A percentile compares a stretch with the other conserved stretches of the same genome.
phyloP scores from a whole-genome alignment of 1,139 yeast genomes.

The Geotrichum europaeum region DNA sequence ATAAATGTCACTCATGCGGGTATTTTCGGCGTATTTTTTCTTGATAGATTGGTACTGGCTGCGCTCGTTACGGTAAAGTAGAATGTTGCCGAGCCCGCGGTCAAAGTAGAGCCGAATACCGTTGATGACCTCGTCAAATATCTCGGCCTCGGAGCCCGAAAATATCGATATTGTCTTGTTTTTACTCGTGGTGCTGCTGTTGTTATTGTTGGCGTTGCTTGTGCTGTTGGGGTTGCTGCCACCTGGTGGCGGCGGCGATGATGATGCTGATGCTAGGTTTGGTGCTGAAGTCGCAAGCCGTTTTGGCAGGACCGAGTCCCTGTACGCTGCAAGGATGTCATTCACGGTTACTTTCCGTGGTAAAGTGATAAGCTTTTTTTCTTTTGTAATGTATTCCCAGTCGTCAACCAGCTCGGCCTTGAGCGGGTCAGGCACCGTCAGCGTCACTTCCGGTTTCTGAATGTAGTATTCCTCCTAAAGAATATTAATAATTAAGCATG shows the following conservation, averaged over 20 bases:
- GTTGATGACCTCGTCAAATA: conserved; percentile 57
- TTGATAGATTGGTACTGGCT: conserved; percentile 64
- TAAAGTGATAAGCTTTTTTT: conserved; percentile 36
- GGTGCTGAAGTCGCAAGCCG: neutral
- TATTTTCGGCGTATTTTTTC: conserved; percentile 36
- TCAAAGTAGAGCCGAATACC: conserved; percentile 79
- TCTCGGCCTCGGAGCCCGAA: conserved; percentile 41
- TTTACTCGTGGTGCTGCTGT: neutral
- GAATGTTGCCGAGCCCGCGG: conserved; percentile 60
- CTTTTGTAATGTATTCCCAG: conserved; percentile 87
- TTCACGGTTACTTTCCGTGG: conserved; percentile 1
- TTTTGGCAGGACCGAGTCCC: neutral
- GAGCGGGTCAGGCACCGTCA: conserved; percentile 57
- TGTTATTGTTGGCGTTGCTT: neutral
- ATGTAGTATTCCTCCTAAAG: neutral
- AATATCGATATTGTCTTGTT: neutral
- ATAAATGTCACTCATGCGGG: conserved; percentile 47
- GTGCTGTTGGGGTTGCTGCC: neutral
- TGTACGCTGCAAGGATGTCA: neutral
- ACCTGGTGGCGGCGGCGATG: neutral
- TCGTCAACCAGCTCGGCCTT: conserved; percentile 78
- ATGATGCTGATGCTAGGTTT: neutral
- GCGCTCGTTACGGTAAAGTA: conserved; percentile 79
- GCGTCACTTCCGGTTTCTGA: conserved; percentile 42
- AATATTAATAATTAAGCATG: neutral